A percentile compares a stretch with the other conserved stretches of the same genome.
These are phyloP conservation scores for Begonia masoniana DNA, from an alignment of 306 rosid genomes.

Conservation along the genomic window DNA sequence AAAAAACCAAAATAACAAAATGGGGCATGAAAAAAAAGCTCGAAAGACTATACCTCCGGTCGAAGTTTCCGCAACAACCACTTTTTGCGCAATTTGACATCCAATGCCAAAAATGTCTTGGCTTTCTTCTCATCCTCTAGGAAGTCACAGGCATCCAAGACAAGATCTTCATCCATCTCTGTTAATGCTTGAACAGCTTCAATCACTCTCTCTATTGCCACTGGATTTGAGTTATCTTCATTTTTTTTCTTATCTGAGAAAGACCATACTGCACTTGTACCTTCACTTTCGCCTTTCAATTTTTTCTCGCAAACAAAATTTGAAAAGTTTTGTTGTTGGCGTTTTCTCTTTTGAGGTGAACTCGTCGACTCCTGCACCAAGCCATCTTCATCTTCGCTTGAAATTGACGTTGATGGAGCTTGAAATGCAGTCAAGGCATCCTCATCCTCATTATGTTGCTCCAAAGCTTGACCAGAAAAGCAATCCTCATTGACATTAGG, in stretches of 20 bases:
- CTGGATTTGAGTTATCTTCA: conserved; percentile 22
- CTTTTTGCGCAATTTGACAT: conserved; percentile 43
- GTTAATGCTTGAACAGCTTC: conserved; percentile 68
- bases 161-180: conserved; percentile 68
- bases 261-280: conserved; percentile 43
- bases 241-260: conserved; percentile 29
- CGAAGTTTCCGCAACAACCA: conserved; percentile 72
- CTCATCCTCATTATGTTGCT: conserved; percentile 25
- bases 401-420: conserved; percentile 30
- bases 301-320: conserved; percentile 27
- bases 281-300: conserved; percentile 25
- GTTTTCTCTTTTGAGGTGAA: conserved; percentile 30
- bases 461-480: conserved; percentile 26
- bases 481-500: conserved; percentile 30
- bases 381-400: conserved; percentile 20
- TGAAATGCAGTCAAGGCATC: conserved; percentile 15
- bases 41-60: conserved; percentile 15
- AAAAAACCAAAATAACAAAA: no score
- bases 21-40: background rate
- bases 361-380: conserved; percentile 19
- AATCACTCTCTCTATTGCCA: conserved; percentile 43
- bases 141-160: conserved; percentile 68
- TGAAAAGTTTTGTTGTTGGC: conserved; percentile 23
- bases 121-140: conserved; percentile 72
- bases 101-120: conserved; percentile 59